Base-by-base conservation (phyloP, 495 filamentous ascomycete genomes). In the Tuber aestivum region DNA sequence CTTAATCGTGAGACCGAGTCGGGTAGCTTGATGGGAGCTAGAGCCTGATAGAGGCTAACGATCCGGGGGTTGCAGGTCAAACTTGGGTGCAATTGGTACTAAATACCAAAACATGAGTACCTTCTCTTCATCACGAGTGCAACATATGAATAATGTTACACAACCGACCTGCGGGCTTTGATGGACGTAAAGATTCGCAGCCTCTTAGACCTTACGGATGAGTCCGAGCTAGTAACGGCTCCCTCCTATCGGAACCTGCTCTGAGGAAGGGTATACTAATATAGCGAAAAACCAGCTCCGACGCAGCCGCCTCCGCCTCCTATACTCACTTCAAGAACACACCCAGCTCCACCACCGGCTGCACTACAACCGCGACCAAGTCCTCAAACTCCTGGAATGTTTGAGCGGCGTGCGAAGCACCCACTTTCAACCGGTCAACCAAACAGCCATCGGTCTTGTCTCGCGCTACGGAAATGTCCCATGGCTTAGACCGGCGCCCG, bases 141-240 rank as follows among this genome's bases (percentile, higher is more conserved):
- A 41, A 99, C 96, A 1, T 92, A 94, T 84, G 95, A 99, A 83
- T 99, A 98, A 84, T 99, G 98, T 84, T 99, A 97, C 82, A 97
- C 93, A 32, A 99, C 98, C 83, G 95, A 99, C 82, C 87, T 99
- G 12, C 92, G 93, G 65, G 95, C 98, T 20, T 88, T 99, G 21
- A 89, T 98, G 61, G 95, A 99, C 81, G 95, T 99, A 81, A 92
- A n/a, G n/a, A n/a, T n/a, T n/a, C n/a, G n/a, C n/a, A n/a, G n/a
- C n/a, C n/a, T n/a, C n/a, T n/a, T n/a, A 98, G 72, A 99, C 83
- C 87, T 99, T 8, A 94, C 95, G 0, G 90, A 92, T 74, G 93
- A 94, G 78, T 87, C 93, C 72, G 87, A 88, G 72, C 88, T 93
- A 12, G 76, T 78, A 48, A 71, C 56, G 32, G 18, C 16, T 27